phyloP scores from a whole-genome alignment of 2,329 filamentous ascomycete genomes.

The Didymella segeticola region DNA sequence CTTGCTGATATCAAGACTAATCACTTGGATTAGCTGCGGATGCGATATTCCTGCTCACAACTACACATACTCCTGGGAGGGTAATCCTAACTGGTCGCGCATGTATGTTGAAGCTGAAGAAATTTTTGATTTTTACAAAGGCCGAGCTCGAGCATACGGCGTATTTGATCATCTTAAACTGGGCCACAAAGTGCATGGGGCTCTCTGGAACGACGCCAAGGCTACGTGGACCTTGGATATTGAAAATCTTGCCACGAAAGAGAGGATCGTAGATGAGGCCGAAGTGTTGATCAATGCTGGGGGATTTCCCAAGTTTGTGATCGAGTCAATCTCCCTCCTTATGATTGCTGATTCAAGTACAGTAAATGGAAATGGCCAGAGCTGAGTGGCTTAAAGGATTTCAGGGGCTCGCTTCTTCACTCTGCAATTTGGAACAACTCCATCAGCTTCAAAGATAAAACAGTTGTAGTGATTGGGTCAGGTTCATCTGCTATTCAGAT shows the following conservation, averaged over 20 bases:
- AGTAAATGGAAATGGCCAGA: neutral
- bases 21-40: no score
- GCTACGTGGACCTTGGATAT: neutral
- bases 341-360: neutral
- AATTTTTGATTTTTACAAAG: conserved; percentile 56
- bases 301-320: neutral
- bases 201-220: neutral
- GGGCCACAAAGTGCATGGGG: neutral
- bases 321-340: no score
- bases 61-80: conserved; percentile 54
- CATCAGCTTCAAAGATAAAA: neutral
- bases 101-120: conserved; percentile 53
- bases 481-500: neutral
- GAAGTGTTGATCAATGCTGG: neutral
- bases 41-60: conserved; percentile 11
- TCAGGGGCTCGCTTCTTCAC: neutral
- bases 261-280: neutral
- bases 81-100: conserved; percentile 51
- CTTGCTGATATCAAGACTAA: no score
- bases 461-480: neutral
- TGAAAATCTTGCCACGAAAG: neutral
- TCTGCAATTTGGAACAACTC: neutral
- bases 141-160: conserved; percentile 26
- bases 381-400: neutral
- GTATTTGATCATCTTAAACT: neutral